A percentile compares a stretch with the other conserved stretches of the same genome.
Evolutionary conservation across 768 basidiomycete genomes (phyloP).

Genomic region (Pisolithus albus): DNA sequence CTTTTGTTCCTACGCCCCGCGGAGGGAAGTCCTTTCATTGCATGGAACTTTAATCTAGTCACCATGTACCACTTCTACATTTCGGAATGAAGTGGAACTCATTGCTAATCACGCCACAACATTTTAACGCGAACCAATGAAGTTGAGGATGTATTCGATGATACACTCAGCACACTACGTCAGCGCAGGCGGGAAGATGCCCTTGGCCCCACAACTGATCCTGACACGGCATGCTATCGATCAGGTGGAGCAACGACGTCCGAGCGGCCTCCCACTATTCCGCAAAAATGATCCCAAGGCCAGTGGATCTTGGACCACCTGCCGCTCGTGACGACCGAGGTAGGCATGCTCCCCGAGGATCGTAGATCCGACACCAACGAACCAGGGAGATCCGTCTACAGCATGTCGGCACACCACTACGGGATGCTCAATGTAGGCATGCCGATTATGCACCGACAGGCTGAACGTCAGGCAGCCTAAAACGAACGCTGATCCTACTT

Average conservation of each 20-base stretch:
- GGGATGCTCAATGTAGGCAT: neutral
- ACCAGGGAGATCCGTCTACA: too few relatives aligned
- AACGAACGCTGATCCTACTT: neutral
- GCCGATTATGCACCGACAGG: neutral
- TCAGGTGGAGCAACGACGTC: neutral
- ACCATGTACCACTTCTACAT: neutral
- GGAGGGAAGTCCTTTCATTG: neutral
- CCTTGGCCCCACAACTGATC: neutral
- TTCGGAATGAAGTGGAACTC: neutral
- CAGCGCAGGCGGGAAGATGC: too few relatives aligned
- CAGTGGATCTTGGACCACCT: neutral
- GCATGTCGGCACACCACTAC: too few relatives aligned
- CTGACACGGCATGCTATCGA: neutral
- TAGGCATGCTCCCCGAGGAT: neutral
- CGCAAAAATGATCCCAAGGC: neutral
- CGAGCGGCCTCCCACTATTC: neutral
- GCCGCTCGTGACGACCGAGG: neutral
- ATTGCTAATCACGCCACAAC: neutral
- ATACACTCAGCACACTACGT: neutral
- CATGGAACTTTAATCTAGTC: neutral
- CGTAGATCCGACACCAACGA: too few relatives aligned
- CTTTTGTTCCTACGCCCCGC: slow-evolving; percentile 4
- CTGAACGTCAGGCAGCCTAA: neutral
- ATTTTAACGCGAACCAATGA: neutral
- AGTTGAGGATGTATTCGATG: neutral